Evolutionary conservation across 1,139 yeast species (phyloP), one percentile per base, ranked within the genome.

Genomic region (Suhomyces wounanorum): DNA sequence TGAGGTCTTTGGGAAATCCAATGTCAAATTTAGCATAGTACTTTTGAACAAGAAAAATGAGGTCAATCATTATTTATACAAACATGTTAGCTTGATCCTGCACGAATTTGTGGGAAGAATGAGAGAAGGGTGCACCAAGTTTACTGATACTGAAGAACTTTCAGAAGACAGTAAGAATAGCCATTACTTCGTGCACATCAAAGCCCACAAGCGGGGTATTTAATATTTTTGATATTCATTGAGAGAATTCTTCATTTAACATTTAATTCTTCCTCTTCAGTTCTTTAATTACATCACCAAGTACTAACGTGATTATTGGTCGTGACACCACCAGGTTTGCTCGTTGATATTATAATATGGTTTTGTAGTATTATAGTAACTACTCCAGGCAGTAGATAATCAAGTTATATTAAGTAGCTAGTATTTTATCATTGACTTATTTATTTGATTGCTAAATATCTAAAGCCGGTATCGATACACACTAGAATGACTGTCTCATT

Each of bases 101-200:
- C 67, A 66, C 50, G 80, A 74, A 55, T 63, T 68, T 55, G 59
- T 66, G 17, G 78, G 75, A n/a, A 61, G 63, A 40, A 57, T 73
- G 36, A 70, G 68, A 44, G 68, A 61, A 18, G 73, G 60, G 52
- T 70, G 73, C 52, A 56, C 56, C 18, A 56, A 53, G 13, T 61
- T 63, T 37, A 46, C 43, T 47, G 65, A 62, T 39, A 56, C 56
- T 23, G 60, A 53, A 8, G 60, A 53, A 3, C 52, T 59, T 10
- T 41, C 50, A 48, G 25, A 40, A n/a, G 43, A 44, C 4, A 56
- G 59, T 16, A 60, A 60, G 21, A 65, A 62, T 26, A 53, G 68
- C 16, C 73, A 72, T 47, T 72, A 69, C 48, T 69, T 63, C 47
- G 60, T 72, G 43, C 66, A 69, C 45, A 65, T 72, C 9, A 64